Evolutionary conservation across 768 basidiomycete species (phyloP).

Genomic region (Tylopilus plumbeoviolaceoides): DNA sequence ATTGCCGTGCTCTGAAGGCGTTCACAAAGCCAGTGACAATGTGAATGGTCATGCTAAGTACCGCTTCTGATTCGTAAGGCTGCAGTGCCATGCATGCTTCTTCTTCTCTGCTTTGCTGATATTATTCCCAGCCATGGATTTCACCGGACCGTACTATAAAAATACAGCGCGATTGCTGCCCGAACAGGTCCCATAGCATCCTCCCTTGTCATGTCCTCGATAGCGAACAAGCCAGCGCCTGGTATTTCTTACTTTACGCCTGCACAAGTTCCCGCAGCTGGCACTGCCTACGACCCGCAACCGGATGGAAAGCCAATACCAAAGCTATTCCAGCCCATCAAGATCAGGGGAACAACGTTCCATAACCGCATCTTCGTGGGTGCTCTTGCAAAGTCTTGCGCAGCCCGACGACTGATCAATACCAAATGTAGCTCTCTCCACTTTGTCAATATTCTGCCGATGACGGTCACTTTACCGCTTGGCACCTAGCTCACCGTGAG

Average conservation of each 20-base stretch:
- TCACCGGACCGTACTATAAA: conserved; percentile 4
- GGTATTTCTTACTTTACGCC: conserved; percentile 46
- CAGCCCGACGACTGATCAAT: background rate
- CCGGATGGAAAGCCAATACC: conserved; percentile 39
- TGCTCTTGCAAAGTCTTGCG: background rate
- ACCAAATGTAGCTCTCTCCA: conserved; percentile 41
- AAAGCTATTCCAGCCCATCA: conserved; percentile 51
- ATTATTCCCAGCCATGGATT: too few species aligned
- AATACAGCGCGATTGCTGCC: background rate
- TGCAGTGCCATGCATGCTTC: too few species aligned
- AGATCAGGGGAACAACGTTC: conserved; percentile 48
- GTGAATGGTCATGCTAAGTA: too few species aligned
- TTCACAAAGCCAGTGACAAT: too few species aligned
- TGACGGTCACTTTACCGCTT: conserved; percentile 48
- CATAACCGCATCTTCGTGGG: conserved; percentile 55
- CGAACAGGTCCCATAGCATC: too few species aligned
- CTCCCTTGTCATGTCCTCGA: conserved; percentile 3
- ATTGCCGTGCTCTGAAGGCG: too few species aligned
- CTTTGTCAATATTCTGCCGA: conserved; percentile 59
- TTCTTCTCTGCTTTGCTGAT: too few species aligned
- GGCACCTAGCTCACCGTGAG: conserved; percentile 52
- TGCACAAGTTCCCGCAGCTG: conserved; percentile 40
- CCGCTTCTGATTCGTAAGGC: too few species aligned
- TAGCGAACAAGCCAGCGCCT: conserved; percentile 38
- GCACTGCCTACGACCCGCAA: conserved; percentile 41